These are phyloP conservation scores for Hypoxylon subgilvum DNA, from an alignment of 495 filamentous ascomycete genomes.

Conservation along the genomic window DNA sequence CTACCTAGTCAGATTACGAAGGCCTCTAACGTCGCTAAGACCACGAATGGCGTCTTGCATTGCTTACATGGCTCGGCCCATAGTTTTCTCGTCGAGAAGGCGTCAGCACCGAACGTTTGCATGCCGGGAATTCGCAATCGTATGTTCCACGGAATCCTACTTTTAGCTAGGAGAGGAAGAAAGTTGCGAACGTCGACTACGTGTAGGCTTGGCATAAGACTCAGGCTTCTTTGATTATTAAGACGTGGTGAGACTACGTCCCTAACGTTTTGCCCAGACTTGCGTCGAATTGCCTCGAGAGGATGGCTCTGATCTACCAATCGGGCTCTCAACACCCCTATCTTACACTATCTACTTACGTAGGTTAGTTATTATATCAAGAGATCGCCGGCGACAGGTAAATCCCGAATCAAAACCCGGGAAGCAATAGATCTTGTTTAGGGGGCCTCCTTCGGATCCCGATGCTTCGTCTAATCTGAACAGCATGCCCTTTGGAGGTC, in stretches of 20 bases:
- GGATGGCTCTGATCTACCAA: background rate
- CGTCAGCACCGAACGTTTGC: too few relatives aligned
- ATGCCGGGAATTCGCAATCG: background rate
- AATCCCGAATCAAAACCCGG: conserved; percentile 1
- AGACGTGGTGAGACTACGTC: background rate
- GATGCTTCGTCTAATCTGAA: background rate
- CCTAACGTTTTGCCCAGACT: too few relatives aligned
- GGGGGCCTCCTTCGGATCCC: conserved; percentile 9
- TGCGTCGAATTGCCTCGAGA: conserved; percentile 5
- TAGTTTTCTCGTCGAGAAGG: conserved; percentile 1
- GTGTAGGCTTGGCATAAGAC: conserved; percentile 5
- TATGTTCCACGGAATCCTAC: background rate
- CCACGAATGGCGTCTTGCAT: conserved; percentile 3
- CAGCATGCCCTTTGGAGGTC: background rate
- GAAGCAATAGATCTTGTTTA: background rate
- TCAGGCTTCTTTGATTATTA: background rate
- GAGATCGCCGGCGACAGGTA: too few relatives aligned
- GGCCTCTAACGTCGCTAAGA: conserved; percentile 1
- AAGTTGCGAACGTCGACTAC: conserved; percentile 16
- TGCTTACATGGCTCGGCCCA: conserved; percentile 2
- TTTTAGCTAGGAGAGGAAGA: conserved; percentile 1
- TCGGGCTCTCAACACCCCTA: background rate
- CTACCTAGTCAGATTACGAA: background rate
- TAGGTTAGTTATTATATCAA: too few relatives aligned
- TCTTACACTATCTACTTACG: background rate